Evolutionary conservation across 2,329 filamentous ascomycete species (phyloP).

Genomic region (Epichloe hybrida): DNA sequence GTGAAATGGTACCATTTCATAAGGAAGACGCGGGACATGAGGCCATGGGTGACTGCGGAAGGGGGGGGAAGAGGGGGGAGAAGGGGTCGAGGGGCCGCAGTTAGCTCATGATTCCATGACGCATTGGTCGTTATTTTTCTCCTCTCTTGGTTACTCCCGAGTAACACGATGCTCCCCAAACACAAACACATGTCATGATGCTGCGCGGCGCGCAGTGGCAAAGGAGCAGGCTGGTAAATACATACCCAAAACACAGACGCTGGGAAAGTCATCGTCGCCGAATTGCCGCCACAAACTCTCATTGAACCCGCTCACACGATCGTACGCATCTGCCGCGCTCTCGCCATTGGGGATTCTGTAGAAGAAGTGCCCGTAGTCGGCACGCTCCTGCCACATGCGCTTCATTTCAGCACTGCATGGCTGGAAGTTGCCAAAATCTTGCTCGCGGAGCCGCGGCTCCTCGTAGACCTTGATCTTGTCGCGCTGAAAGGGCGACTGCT

Average conservation of each 20-base stretch:
- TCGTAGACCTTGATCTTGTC: conserved; percentile 91
- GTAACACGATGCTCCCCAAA: not conserved
- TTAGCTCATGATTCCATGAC: too few relatives aligned
- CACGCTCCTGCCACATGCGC: conserved; percentile 95
- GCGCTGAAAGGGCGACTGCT: conserved; percentile 74
- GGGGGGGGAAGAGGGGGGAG: not conserved
- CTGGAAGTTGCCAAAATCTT: conserved; percentile 99
- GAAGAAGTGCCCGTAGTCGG: conserved; percentile 99
- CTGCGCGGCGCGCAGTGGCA: too few relatives aligned
- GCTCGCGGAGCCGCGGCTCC: conserved; percentile 83
- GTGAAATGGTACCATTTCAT: conserved; percentile 99
- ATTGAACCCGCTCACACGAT: conserved; percentile 90
- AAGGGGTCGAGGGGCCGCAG: not conserved
- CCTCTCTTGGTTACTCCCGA: not conserved
- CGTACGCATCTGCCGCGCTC: conserved; percentile 91
- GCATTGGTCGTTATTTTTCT: too few relatives aligned
- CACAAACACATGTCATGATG: too few relatives aligned
- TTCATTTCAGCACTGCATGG: conserved; percentile 95
- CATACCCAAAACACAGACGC: conserved; percentile 66
- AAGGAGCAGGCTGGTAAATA: not conserved
- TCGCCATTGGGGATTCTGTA: conserved; percentile 96
- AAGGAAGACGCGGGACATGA: conserved; percentile 93
- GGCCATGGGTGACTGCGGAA: conserved; percentile 74
- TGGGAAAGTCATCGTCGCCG: conserved; percentile 83
- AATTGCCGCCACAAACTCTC: conserved; percentile 94